A percentile compares a stretch with the other conserved stretches of the same genome.
phyloP scores from a whole-genome alignment of 2,329 filamentous ascomycete genomes.

The Nigrospora sphaerica region DNA sequence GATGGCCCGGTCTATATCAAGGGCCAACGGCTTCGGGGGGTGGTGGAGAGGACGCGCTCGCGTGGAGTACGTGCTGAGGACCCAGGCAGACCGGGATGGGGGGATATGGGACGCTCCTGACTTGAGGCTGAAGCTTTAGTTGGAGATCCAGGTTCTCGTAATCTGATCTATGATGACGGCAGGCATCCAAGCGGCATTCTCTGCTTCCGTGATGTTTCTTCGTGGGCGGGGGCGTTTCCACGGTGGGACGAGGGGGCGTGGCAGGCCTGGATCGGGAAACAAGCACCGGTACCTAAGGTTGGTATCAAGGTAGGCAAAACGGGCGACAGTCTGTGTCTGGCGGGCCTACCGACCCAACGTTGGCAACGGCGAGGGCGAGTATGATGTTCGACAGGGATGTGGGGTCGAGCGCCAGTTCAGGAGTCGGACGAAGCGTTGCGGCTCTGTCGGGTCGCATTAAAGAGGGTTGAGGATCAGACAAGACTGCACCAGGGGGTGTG shows the following conservation, averaged over 20 bases:
- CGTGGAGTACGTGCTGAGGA: constrained; percentile 15
- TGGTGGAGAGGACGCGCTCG: constrained; percentile 21
- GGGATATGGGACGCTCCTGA: constrained; percentile 32
- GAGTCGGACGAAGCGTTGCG: constrained; percentile 3
- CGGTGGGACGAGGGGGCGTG: no score
- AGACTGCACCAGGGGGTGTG: constrained; percentile 22
- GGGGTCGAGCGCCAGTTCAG: constrained; percentile 1
- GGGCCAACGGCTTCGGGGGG: constrained; percentile 14
- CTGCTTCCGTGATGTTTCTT: constrained; percentile 12
- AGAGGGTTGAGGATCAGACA: constrained; percentile 28
- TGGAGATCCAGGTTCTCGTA: constrained; percentile 41
- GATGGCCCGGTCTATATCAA: background rate
- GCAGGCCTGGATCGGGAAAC: no score
- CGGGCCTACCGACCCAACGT: no score
- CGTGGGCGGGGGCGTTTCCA: background rate
- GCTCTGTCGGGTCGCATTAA: constrained; percentile 22
- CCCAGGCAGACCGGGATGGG: constrained; percentile 23
- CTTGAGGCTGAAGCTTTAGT: constrained; percentile 29
- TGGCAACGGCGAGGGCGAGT: background rate
- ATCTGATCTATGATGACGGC: constrained; percentile 45
- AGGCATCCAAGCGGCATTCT: constrained; percentile 47
- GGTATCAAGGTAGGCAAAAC: no score
- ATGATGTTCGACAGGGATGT: constrained; percentile 10
- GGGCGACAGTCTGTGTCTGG: no score
- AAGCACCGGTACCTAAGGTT: no score